phyloP scores from a whole-genome alignment of 805 yeast genomes.

The Suhomyces prunicola region DNA sequence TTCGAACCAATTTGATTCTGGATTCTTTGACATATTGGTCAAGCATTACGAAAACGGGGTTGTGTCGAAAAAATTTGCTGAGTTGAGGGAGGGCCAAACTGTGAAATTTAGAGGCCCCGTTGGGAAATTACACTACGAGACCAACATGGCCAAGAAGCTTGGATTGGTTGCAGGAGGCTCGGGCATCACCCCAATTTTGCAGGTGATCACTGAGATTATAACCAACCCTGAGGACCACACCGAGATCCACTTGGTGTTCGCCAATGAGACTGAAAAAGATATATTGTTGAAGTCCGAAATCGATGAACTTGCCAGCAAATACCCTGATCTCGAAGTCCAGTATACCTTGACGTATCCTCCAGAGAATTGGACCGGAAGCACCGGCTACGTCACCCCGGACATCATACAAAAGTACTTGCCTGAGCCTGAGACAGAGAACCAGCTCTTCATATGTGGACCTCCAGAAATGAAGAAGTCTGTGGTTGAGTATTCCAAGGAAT shows the following conservation, averaged over 20 bases:
- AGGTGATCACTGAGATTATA: slow-evolving; percentile 67
- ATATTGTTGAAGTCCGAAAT: slow-evolving; percentile 68
- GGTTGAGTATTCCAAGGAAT: slow-evolving; percentile 47
- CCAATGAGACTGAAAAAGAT: slow-evolving; percentile 75
- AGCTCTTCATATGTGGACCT: slow-evolving; percentile 74
- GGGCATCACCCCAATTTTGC: slow-evolving; percentile 87
- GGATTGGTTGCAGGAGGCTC: slow-evolving; percentile 82
- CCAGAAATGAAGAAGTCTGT: slow-evolving; percentile 59
- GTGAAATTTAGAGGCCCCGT: slow-evolving; percentile 78
- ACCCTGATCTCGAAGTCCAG: slow-evolving; percentile 59
- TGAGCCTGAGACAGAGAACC: slow-evolving; percentile 37
- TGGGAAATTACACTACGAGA: slow-evolving; percentile 59
- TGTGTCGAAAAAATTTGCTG: slow-evolving; percentile 66
- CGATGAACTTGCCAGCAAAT: slow-evolving; percentile 62
- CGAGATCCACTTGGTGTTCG: slow-evolving; percentile 59
- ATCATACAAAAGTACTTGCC: slow-evolving; percentile 56
- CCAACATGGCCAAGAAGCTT: slow-evolving; percentile 60
- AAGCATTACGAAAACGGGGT: slow-evolving; percentile 72
- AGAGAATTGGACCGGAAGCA: slow-evolving; percentile 51
- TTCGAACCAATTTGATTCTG: slow-evolving; percentile 63
- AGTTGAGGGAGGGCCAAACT: slow-evolving; percentile 58
- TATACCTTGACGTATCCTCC: slow-evolving; percentile 54
- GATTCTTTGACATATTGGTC: slow-evolving; percentile 72
- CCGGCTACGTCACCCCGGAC: slow-evolving; percentile 60
- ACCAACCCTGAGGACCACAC: slow-evolving; percentile 68